These are phyloP conservation scores for Penicillium brasilianum DNA, from an alignment of 2,329 filamentous ascomycete species.

Conservation along the genomic window DNA sequence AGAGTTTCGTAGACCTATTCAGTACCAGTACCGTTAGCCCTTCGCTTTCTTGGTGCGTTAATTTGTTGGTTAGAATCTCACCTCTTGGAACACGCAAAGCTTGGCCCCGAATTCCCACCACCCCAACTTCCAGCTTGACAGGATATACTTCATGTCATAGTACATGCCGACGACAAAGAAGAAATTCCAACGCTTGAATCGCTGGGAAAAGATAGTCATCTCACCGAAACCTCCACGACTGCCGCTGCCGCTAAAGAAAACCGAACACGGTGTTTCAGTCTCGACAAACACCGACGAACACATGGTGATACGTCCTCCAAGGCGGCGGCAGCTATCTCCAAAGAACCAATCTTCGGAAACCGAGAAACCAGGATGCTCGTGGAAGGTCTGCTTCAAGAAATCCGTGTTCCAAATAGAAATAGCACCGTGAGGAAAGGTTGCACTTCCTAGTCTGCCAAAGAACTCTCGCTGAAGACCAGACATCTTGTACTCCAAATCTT, in stretches of 20 bases:
- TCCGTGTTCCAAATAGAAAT: constrained; percentile 57
- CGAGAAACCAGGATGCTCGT: constrained; percentile 56
- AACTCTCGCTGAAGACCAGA: constrained; percentile 54
- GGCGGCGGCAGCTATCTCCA: constrained; percentile 52
- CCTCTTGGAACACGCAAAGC: constrained; percentile 56
- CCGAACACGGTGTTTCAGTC: constrained; percentile 53
- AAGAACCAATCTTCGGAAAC: constrained; percentile 61
- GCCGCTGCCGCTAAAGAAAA: constrained; percentile 50
- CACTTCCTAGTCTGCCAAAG: constrained; percentile 52
- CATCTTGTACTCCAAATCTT: constrained; percentile 60
- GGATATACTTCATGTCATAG: constrained; percentile 55
- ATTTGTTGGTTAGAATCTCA: constrained; percentile 14
- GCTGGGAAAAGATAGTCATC: constrained; percentile 59
- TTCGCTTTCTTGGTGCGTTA: not conserved
- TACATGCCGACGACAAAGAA: constrained; percentile 58
- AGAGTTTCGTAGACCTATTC: constrained; percentile 52
- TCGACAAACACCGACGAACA: constrained; percentile 58
- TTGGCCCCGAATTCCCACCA: constrained; percentile 58
- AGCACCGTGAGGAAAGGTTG: constrained; percentile 58
- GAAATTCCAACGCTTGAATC: constrained; percentile 59
- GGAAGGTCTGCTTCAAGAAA: constrained; percentile 53
- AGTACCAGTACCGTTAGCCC: not conserved
- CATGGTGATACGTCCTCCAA: constrained; percentile 55
- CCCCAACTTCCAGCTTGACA: constrained; percentile 55
- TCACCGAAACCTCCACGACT: constrained; percentile 57